Evolutionary conservation across 2,329 filamentous ascomycete species (phyloP).

Genomic region (Cercospora sesami): DNA sequence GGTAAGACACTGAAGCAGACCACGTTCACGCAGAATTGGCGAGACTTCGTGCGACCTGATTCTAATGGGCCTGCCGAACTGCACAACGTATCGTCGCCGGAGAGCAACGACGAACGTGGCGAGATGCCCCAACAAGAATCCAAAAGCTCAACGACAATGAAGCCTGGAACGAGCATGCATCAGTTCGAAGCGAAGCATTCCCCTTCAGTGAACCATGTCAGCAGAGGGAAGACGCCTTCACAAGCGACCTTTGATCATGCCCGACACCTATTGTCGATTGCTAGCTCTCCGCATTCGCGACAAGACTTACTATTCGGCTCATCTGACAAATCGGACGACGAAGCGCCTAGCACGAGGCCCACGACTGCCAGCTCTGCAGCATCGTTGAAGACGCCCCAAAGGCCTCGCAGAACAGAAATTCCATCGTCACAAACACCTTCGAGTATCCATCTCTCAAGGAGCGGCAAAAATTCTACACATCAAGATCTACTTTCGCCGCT

Average conservation of each 20-base stretch:
- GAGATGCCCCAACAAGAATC: neutral
- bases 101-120: neutral
- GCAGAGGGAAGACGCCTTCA: neutral
- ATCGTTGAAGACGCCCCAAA: constrained; percentile 19
- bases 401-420: constrained; percentile 12
- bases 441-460: constrained; percentile 20
- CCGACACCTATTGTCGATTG: constrained; percentile 1
- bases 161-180: neutral
- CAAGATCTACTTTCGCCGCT: constrained; percentile 20
- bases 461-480: neutral
- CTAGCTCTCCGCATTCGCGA: constrained; percentile 9
- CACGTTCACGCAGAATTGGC: constrained; percentile 23
- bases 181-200: neutral
- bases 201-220: neutral
- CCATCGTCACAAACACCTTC: constrained; percentile 27
- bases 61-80: neutral
- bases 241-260: neutral
- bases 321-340: constrained; percentile 10
- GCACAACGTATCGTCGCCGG: neutral
- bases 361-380: constrained; percentile 20
- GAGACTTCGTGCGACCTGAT: neutral
- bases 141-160: neutral
- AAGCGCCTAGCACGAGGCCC: constrained; percentile 15
- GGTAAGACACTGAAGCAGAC: constrained; percentile 13
- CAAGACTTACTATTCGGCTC: neutral